phyloP scores from a whole-genome alignment of 805 yeast genomes.

The Pichia scutulata region DNA sequence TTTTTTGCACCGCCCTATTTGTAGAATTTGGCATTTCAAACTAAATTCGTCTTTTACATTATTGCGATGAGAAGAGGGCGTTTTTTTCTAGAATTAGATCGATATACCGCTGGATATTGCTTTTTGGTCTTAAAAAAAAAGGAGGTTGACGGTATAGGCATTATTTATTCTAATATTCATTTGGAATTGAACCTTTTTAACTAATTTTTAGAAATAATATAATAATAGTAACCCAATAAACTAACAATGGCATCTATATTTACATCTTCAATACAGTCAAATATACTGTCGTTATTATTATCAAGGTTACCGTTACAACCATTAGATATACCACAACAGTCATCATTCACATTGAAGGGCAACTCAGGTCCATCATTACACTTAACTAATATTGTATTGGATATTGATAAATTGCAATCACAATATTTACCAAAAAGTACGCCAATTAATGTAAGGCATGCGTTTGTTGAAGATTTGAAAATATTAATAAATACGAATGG shows the following conservation, averaged over 20 bases:
- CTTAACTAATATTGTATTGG: conserved; percentile 9
- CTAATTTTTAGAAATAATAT: too few relatives aligned
- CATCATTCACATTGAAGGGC: conserved; percentile 7
- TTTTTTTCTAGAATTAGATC: too few relatives aligned
- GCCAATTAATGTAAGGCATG: conserved; percentile 10
- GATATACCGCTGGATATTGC: background rate
- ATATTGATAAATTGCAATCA: conserved; percentile 11
- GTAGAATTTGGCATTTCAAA: too few relatives aligned
- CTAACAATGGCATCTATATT: conserved; percentile 10
- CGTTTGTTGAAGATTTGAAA: conserved; percentile 7
- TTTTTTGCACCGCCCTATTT: background rate
- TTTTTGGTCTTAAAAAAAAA: background rate
- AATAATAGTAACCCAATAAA: too few relatives aligned
- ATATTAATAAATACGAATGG: conserved; percentile 8
- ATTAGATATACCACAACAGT: conserved; percentile 9
- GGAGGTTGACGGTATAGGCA: too few relatives aligned
- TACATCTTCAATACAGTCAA: conserved; percentile 10
- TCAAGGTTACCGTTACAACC: conserved; percentile 12
- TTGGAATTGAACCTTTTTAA: too few relatives aligned
- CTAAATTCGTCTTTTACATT: background rate
- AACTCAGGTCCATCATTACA: conserved; percentile 7
- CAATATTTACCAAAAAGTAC: conserved; percentile 9
- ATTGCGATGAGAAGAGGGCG: background rate
- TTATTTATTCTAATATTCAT: too few relatives aligned
- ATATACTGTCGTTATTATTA: conserved; percentile 8